Conservation (phyloP, 2,329 filamentous ascomycete species). For the Aspergillus viridinutans region DNA sequence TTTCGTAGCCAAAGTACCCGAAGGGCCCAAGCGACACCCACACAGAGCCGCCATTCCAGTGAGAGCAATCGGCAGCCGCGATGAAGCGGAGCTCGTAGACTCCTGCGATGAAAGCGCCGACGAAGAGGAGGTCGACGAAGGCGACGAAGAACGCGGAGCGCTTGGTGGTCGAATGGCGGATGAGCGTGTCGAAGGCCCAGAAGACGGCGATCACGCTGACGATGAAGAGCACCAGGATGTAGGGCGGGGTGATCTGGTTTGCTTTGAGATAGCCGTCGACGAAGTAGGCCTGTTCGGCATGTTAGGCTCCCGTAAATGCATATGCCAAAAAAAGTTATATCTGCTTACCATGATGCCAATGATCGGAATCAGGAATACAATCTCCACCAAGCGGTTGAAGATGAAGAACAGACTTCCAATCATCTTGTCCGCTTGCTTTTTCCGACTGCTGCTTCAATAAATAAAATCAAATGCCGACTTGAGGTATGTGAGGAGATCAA, state of each 20-base stretch:
- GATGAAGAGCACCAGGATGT: constrained; percentile 62
- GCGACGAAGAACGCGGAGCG: constrained; percentile 58
- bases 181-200: constrained; percentile 58
- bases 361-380: constrained; percentile 59
- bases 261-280: constrained; percentile 55
- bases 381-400: constrained; percentile 58
- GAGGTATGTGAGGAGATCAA: not conserved
- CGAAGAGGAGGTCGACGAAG: constrained; percentile 58
- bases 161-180: constrained; percentile 56
- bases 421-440: constrained; percentile 34
- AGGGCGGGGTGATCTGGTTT: constrained; percentile 56
- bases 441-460: not conserved
- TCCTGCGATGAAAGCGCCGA: constrained; percentile 60
- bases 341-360: constrained; percentile 56
- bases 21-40: constrained; percentile 60
- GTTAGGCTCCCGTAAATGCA: not conserved
- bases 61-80: constrained; percentile 62
- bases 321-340: not conserved
- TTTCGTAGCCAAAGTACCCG: constrained; percentile 48
- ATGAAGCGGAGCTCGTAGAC: constrained; percentile 58
- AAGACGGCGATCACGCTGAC: constrained; percentile 57
- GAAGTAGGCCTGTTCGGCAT: constrained; percentile 49
- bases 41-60: constrained; percentile 52
- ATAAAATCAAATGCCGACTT: not conserved
- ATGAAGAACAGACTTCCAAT: constrained; percentile 57